Percentiles rank a stretch among this genome's conserved stretches.
Evolutionary conservation across 192 early-diverging fungal genomes (phyloP).

Genomic region (Lobosporangium transversale): DNA sequence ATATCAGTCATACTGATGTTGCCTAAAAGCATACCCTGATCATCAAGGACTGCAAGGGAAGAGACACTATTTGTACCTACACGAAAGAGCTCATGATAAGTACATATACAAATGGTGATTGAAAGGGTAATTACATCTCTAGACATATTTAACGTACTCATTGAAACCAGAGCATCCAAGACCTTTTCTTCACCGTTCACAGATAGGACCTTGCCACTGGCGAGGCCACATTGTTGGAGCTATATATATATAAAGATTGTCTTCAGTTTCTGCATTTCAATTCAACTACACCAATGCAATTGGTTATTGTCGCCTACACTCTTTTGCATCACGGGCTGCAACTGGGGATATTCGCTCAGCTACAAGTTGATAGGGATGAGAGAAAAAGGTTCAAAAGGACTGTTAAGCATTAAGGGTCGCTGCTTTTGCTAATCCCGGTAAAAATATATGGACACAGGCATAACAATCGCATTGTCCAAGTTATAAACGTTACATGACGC

Average conservation of each 20-base stretch:
- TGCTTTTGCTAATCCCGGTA: too few relatives aligned
- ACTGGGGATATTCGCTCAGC: conserved; percentile 40
- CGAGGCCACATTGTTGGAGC: conserved; percentile 39
- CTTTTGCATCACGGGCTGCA: conserved; percentile 49
- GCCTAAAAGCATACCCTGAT: conserved; percentile 64
- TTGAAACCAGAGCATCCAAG: conserved; percentile 36
- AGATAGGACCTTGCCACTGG: conserved; percentile 24
- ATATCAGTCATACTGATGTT: conserved; percentile 79
- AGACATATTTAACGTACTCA: too few relatives aligned
- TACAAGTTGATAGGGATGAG: conserved; percentile 13
- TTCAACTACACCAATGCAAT: background rate
- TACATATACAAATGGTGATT: too few relatives aligned
- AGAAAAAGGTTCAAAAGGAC: too few relatives aligned
- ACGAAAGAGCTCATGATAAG: too few relatives aligned
- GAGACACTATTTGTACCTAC: conserved; percentile 67
- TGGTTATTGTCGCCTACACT: conserved; percentile 31
- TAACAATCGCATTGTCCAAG: too few relatives aligned
- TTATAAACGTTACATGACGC: conserved; percentile 59
- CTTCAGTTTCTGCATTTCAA: background rate
- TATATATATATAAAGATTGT: background rate
- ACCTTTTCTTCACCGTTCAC: conserved; percentile 48
- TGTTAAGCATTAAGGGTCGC: too few relatives aligned
- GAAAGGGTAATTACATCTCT: too few relatives aligned
- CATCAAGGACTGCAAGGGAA: conserved; percentile 69
- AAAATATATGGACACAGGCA: too few relatives aligned